phyloP scores from a whole-genome alignment of 108 stramenopile species.

The Cyclostephanos tholiformis region DNA sequence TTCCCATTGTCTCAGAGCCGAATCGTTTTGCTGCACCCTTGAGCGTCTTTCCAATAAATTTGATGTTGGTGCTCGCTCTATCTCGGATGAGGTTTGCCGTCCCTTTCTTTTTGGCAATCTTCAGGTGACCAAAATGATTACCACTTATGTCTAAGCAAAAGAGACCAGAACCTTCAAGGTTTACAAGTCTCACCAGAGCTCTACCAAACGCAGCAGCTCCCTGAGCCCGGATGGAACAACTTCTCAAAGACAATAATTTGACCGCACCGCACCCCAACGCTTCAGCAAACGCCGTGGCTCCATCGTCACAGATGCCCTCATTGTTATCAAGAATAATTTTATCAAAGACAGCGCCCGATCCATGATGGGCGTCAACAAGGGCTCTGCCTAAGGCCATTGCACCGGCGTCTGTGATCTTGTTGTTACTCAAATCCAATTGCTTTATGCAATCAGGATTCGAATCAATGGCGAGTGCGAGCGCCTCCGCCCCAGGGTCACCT shows the following conservation, averaged over 20 bases:
- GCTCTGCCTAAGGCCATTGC: slow-evolving; percentile 57
- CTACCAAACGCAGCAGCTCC: slow-evolving; percentile 65
- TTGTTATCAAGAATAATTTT: slow-evolving; percentile 75
- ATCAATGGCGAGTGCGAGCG: slow-evolving; percentile 72
- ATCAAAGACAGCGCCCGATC: slow-evolving; percentile 22
- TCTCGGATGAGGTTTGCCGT: slow-evolving; percentile 61
- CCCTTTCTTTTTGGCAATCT: slow-evolving; percentile 57
- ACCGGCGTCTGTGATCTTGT: slow-evolving; percentile 73
- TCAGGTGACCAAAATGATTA: slow-evolving; percentile 70
- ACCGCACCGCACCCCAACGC: slow-evolving; percentile 56
- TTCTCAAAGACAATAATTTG: slow-evolving; percentile 55
- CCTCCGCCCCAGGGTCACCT: slow-evolving; percentile 74
- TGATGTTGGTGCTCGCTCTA: slow-evolving; percentile 81
- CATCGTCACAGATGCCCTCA: slow-evolving; percentile 55
- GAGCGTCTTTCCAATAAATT: slow-evolving; percentile 58
- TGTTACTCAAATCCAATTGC: slow-evolving; percentile 77
- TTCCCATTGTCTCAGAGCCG: slow-evolving; percentile 38
- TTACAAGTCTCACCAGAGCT: slow-evolving; percentile 41
- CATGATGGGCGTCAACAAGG: slow-evolving; percentile 28
- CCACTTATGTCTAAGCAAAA: slow-evolving; percentile 75
- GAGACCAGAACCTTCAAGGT: neutral
- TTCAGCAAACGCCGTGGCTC: slow-evolving; percentile 61
- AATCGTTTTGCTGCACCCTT: slow-evolving; percentile 64
- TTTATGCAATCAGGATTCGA: slow-evolving; percentile 53
- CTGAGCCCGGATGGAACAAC: slow-evolving; percentile 72